phyloP scores from a whole-genome alignment of 805 yeast genomes.

The Starmerella stellata region DNA sequence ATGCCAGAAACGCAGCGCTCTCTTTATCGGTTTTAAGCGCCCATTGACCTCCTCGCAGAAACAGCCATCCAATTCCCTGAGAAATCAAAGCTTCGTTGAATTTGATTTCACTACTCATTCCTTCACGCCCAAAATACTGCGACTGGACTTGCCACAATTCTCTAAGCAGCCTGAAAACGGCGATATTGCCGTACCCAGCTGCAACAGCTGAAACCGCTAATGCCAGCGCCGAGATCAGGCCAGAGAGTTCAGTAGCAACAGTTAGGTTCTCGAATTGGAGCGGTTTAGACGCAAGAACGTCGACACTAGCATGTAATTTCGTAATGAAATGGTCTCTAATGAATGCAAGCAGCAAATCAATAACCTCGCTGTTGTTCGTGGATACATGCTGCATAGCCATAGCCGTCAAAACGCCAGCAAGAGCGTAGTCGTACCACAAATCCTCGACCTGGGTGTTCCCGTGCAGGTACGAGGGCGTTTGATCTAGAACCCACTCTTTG shows the following conservation, averaged over 20 bases:
- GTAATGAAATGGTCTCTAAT: slow-evolving; percentile 27
- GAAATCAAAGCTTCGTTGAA: slow-evolving; percentile 65
- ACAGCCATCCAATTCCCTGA: slow-evolving; percentile 70
- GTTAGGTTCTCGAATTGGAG: slow-evolving; percentile 26
- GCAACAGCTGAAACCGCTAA: slow-evolving; percentile 54
- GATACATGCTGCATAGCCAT: slow-evolving; percentile 67
- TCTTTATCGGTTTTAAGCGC: slow-evolving; percentile 48
- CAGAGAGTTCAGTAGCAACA: slow-evolving; percentile 1
- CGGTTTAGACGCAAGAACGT: slow-evolving; percentile 9
- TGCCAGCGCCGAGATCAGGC: slow-evolving; percentile 27
- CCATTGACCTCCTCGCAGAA: slow-evolving; percentile 83
- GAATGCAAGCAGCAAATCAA: slow-evolving; percentile 38
- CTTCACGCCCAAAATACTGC: slow-evolving; percentile 29
- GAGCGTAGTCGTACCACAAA: slow-evolving; percentile 3
- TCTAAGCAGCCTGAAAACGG: slow-evolving; percentile 53
- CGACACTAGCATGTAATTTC: slow-evolving; percentile 23
- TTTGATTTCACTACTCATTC: slow-evolving; percentile 26
- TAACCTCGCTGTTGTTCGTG: slow-evolving; percentile 28
- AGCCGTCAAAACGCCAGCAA: slow-evolving; percentile 55
- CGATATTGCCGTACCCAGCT: slow-evolving; percentile 86
- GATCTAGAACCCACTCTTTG: slow-evolving; percentile 37
- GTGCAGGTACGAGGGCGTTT: slow-evolving; percentile 30
- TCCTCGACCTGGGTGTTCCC: slow-evolving; percentile 37
- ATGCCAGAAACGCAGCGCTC: slow-evolving; percentile 47
- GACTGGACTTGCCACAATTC: slow-evolving; percentile 28